Base-by-base conservation (phyloP, 2,329 filamentous ascomycete genomes). In the Teratosphaeria viscida region DNA sequence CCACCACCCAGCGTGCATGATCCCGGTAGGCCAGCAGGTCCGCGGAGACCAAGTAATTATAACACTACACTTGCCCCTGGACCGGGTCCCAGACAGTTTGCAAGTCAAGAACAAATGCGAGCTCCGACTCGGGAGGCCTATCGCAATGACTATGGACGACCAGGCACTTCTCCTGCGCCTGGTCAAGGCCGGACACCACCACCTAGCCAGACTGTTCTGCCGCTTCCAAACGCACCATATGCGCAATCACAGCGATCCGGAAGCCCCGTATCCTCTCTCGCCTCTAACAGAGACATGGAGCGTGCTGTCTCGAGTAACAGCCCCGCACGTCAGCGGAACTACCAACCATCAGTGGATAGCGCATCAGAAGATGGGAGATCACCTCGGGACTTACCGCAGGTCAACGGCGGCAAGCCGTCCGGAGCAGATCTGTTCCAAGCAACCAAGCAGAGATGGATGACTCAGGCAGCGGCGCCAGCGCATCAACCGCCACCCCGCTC, bases 71-170 rank as follows among this genome's bases (percentile, higher is more conserved):
- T 43, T 19, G n/a, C 57, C 8, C 19, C 57, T 2, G 52, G 29
- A 1, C 32, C 34, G n/a, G 67, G 61, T 12, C 68, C 69, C 10
- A 64, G 69, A 56, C 61, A 64, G 5, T 67, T 67, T 53, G 67
- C 68, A 16, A 72, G 72, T 60, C 66, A 66, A 5, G 72, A 74
- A 49, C 71, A 70, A n/a, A 68, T 73, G 65, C 71, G 71, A 27
- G 59, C 66, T 29, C 61, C 63, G 7, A 71, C 67, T 62, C 61
- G 69, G 26, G 69, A 71, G 47, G 61, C 53, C 12, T 52, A 54
- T 56, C 57, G 57, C 57, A 60, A 58, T n/a, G 47, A 52, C 10
- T 34, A 68, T 6, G 58, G 61, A 29, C 61, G 69, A 43, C 66
- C 67, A 32, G 68, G 66, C 10, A 69, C 68, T 3, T 65, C 67